Percentiles rank a stretch among this genome's conserved stretches.
These are phyloP conservation scores for Mucor mucedo DNA, from an alignment of 371 early-diverging fungal genomes.

Conservation along the genomic window DNA sequence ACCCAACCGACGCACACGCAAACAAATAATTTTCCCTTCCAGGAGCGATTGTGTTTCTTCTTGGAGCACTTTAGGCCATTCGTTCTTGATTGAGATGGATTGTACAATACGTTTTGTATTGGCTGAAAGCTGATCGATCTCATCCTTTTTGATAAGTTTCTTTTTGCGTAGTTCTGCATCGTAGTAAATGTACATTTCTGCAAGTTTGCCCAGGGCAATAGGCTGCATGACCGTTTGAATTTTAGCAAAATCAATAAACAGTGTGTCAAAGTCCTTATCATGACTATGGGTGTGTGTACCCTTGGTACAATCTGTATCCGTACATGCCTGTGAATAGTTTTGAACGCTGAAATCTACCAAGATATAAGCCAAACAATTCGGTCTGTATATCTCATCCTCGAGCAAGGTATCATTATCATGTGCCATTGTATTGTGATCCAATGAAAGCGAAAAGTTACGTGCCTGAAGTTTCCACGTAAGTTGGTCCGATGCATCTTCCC, in stretches of 20 bases:
- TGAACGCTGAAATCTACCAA: conserved; percentile 68
- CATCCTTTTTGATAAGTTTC: conserved; percentile 58
- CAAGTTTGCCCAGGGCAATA: conserved; percentile 70
- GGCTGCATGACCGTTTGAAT: conserved; percentile 82
- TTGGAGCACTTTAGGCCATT: conserved; percentile 46
- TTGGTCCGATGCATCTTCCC: conserved; percentile 1
- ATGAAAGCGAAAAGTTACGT: conserved; percentile 60
- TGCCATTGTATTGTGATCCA: conserved; percentile 59
- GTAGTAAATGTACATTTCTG: conserved; percentile 75
- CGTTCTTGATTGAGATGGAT: conserved; percentile 58
- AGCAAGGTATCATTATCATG: conserved; percentile 15
- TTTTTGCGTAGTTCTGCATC: conserved; percentile 66
- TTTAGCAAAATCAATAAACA: conserved; percentile 60
- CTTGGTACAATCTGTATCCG: conserved; percentile 7
- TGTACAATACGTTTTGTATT: conserved; percentile 73
- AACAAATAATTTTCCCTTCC: conserved; percentile 57
- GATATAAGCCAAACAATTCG: conserved; percentile 73
- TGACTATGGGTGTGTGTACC: conserved; percentile 23
- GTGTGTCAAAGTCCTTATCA: conserved; percentile 44
- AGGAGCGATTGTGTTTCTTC: conserved; percentile 58
- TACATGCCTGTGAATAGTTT: conserved; percentile 44
- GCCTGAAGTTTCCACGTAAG: conserved; percentile 64
- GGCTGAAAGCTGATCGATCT: conserved; percentile 65
- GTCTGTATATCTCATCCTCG: conserved; percentile 32
- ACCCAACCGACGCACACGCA: conserved; percentile 64